Conservation (phyloP, 208 protist species). For the Novymonas esmeraldas region DNA sequence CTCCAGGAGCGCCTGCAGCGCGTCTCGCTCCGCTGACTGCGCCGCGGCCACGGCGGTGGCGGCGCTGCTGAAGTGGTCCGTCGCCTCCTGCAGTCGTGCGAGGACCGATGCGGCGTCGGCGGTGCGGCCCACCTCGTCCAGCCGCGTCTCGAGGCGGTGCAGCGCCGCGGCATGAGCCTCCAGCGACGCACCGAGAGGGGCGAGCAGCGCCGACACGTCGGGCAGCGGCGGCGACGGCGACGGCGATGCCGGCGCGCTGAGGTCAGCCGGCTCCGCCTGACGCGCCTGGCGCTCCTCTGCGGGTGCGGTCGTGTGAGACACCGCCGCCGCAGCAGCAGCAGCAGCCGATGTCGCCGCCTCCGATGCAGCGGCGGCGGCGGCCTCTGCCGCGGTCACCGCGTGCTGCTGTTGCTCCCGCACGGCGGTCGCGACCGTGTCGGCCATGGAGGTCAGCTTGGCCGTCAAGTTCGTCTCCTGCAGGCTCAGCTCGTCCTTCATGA, state of each 20-base stretch:
- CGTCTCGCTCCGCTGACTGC: conserved; percentile 17
- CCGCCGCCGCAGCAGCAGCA: background rate
- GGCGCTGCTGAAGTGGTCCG: conserved; percentile 16
- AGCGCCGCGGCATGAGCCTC: conserved; percentile 20
- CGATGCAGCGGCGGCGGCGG: background rate
- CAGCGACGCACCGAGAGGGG: conserved; percentile 12
- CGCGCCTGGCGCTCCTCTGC: background rate
- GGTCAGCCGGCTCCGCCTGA: background rate
- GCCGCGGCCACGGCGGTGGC: background rate
- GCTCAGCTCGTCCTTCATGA: conserved; percentile 56
- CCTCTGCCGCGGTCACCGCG: background rate
- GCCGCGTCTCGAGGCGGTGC: conserved; percentile 19
- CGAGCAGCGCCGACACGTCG: conserved; percentile 10
- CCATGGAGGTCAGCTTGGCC: conserved; percentile 33
- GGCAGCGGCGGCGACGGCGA: background rate
- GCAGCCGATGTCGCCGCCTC: background rate
- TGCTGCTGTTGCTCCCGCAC: conserved; percentile 5
- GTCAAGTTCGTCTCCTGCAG: conserved; percentile 38
- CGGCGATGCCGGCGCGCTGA: background rate
- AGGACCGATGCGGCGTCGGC: conserved; percentile 23
- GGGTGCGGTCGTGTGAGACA: background rate
- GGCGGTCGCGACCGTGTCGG: conserved; percentile 18
- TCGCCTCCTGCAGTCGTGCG: conserved; percentile 18
- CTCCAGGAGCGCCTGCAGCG: conserved; percentile 7
- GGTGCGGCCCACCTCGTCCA: conserved; percentile 20